A percentile compares a stretch with the other conserved stretches of the same genome.
These are phyloP conservation scores for Barnettozyma siamensis DNA, from an alignment of 805 yeast genomes.

Conservation along the genomic window DNA sequence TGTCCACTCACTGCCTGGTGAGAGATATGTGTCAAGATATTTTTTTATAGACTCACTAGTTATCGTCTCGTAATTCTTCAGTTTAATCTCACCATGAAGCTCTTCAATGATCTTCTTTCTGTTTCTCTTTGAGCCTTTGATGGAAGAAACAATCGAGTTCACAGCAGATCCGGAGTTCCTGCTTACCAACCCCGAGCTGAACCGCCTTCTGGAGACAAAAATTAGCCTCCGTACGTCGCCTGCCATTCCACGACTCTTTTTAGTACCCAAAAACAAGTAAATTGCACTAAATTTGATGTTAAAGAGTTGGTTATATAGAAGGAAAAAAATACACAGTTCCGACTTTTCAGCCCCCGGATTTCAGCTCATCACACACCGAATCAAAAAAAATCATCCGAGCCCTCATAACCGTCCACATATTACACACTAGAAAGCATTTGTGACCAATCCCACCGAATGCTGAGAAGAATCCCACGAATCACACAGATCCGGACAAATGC, in stretches of 20 bases:
- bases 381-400: no score
- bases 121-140: not conserved
- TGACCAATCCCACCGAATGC: no score
- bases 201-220: no score
- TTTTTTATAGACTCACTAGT: slow-evolving; percentile 2
- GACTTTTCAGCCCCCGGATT: not conserved
- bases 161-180: not conserved
- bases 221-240: no score
- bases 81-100: slow-evolving; percentile 11
- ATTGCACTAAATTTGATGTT: no score
- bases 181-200: not conserved
- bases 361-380: not conserved
- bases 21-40: slow-evolving; percentile 9
- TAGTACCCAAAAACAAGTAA: no score
- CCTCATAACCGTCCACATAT: no score
- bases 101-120: slow-evolving; percentile 16
- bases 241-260: no score
- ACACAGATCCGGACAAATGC: slow-evolving; percentile 6
- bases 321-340: not conserved
- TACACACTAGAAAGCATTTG: no score
- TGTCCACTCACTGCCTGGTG: not conserved
- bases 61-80: slow-evolving; percentile 3
- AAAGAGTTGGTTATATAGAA: no score
- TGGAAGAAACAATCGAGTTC: not conserved
- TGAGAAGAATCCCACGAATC: not conserved